Base-by-base conservation (phyloP, 139 green algal genomes). In the Chlamydomonas applanata region DNA sequence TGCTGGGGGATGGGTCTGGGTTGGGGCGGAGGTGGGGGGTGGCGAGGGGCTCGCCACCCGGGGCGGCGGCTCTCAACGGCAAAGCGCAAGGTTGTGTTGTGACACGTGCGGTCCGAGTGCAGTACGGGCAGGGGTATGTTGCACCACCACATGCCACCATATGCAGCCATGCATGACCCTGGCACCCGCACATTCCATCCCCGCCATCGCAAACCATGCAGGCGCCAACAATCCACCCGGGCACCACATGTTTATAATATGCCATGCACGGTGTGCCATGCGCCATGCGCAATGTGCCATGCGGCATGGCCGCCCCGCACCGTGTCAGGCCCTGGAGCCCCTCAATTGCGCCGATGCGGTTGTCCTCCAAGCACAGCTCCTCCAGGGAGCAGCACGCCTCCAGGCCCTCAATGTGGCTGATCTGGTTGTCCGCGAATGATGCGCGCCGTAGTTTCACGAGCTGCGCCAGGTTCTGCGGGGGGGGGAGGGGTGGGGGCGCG, bases 291-390 rank as follows among this genome's bases (percentile, higher is more conserved):
- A 9, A 11, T 27, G 53, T 19, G 9, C 13, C 24, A 62, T 62
- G 22, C 53, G 20, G 11, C 24, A 62, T 9, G 13, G 5, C 11
- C 7, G n/a, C n/a, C 24, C 11, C 40, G 5, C 44, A 77, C 72
- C 72, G 70, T 17, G 44, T 60, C 20, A 74, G 67, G 4, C 67
- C 66, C 35, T 68, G 36, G 27, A 80, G 66, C 29, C 74, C 74
- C 66, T 75, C 74, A 34, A 80, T 75, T 7, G 33, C n/a, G 0
- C 16, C 40, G 14, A 85, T 54, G 14, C 76, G 45, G 72, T 92
- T 92, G 81, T 83, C 82, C 74, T 92, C 84, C 25, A 90, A 30
- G 40, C 59, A 82, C n/a, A 95, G 86, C 79, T 93, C 84, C 76
- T 89, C 84, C 13, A 95, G 76, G 0, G 34, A 14, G 0, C 59